These are phyloP conservation scores for Fusarium virguliforme DNA, from an alignment of 2,329 filamentous ascomycete genomes.

Conservation along the genomic window DNA sequence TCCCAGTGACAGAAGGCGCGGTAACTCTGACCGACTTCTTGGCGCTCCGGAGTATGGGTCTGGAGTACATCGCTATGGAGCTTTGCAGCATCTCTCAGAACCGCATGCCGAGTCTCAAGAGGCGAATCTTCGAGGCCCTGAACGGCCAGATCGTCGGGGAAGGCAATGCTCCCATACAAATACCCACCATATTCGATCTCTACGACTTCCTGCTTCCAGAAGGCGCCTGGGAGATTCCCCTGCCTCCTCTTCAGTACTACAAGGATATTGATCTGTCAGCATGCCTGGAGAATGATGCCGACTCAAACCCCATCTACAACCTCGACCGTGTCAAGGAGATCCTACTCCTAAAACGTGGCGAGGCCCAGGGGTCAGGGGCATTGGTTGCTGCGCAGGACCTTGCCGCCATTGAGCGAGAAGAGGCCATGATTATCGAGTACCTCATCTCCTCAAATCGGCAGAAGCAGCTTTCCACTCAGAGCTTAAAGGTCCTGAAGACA, in stretches of 20 bases:
- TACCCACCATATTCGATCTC: conserved; percentile 88
- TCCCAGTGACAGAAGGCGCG: conserved; percentile 79
- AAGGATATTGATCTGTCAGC: conserved; percentile 77
- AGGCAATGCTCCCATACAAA: conserved; percentile 75
- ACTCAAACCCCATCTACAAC: conserved; percentile 75
- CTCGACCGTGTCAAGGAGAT: conserved; percentile 81
- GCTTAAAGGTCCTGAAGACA: conserved; percentile 80
- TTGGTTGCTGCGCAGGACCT: conserved; percentile 67
- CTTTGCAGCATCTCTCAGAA: conserved; percentile 83
- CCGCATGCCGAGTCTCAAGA: conserved; percentile 78
- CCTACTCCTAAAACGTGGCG: conserved; percentile 78
- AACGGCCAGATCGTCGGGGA: conserved; percentile 81
- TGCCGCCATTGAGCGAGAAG: conserved; percentile 70
- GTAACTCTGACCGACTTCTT: conserved; percentile 84
- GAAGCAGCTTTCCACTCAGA: conserved; percentile 69
- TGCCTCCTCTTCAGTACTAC: conserved; percentile 73
- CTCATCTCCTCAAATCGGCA: conserved; percentile 76
- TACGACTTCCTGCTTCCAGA: conserved; percentile 85
- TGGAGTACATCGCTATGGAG: conserved; percentile 90
- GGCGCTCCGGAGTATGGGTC: conserved; percentile 80
- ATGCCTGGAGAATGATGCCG: conserved; percentile 74
- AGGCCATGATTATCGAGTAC: conserved; percentile 72
- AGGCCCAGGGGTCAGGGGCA: conserved; percentile 67
- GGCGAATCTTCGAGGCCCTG: conserved; percentile 79
- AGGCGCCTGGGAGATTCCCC: conserved; percentile 65